Evolutionary conservation across 495 filamentous ascomycete genomes (phyloP).

Genomic region (Penicillium roqueforti): DNA sequence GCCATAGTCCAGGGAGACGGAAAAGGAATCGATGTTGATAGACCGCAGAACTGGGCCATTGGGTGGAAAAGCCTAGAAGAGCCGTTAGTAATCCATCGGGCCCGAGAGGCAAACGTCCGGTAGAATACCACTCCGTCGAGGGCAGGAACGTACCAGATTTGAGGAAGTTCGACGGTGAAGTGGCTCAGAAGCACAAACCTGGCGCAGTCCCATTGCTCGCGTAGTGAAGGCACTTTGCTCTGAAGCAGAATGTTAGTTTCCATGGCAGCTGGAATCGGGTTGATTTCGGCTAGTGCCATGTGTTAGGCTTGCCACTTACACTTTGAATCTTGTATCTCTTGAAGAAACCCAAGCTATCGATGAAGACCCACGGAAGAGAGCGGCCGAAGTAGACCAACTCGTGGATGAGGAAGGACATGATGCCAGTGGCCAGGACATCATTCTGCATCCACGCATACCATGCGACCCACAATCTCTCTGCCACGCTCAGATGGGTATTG

Average conservation of each 20-base stretch:
- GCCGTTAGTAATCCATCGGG: constrained; percentile 8
- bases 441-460: constrained; percentile 93
- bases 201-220: constrained; percentile 92
- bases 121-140: constrained; percentile 14
- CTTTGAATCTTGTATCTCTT: constrained; percentile 85
- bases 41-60: constrained; percentile 90
- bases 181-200: constrained; percentile 86
- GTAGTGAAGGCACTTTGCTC: constrained; percentile 84
- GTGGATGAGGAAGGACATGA: constrained; percentile 88
- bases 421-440: constrained; percentile 84
- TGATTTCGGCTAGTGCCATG: constrained; percentile 11
- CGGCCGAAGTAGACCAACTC: constrained; percentile 84
- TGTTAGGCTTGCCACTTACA: constrained; percentile 41
- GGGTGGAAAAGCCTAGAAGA: constrained; percentile 79
- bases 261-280: constrained; percentile 6
- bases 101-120: constrained; percentile 1
- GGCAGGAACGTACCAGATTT: constrained; percentile 68
- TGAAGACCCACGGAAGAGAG: constrained; percentile 79
- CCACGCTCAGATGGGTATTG: constrained; percentile 75
- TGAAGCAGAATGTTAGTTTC: constrained; percentile 29
- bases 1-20: constrained; percentile 79
- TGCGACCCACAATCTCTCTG: constrained; percentile 79
- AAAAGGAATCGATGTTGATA: constrained; percentile 86
- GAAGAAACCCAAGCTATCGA: constrained; percentile 79
- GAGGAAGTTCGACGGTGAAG: constrained; percentile 94